Conservation (phyloP, 2,329 filamentous ascomycete genomes). For the Massarina eburnea region DNA sequence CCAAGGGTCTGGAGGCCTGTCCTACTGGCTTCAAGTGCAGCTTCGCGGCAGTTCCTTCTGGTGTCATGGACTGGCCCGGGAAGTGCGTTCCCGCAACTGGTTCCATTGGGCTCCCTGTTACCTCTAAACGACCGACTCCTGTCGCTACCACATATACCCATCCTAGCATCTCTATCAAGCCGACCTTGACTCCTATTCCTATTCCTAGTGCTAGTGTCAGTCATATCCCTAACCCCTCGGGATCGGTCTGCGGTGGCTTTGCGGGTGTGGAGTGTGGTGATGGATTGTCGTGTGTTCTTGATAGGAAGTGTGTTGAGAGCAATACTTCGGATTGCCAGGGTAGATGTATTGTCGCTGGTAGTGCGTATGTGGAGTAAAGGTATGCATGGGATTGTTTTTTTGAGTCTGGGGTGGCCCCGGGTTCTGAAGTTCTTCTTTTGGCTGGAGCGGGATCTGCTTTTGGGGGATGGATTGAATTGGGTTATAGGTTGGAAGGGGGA, state of each 20-base stretch:
- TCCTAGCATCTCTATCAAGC: background rate
- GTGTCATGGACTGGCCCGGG: background rate
- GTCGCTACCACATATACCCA: background rate
- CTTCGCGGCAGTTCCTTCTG: background rate
- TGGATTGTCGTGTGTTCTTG: background rate
- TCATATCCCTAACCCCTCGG: background rate
- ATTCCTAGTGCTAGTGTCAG: background rate
- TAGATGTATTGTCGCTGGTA: background rate
- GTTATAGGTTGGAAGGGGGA: no score
- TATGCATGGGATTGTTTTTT: no score
- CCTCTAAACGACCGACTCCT: background rate
- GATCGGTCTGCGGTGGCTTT: background rate
- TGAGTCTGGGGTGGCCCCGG: no score
- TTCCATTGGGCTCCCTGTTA: background rate
- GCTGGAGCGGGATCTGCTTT: no score
- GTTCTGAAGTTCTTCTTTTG: no score
- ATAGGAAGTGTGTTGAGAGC: background rate
- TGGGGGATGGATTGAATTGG: no score
- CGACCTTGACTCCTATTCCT: background rate
- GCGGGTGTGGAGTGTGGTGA: background rate
- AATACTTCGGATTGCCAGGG: background rate
- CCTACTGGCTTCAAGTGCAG: constrained; percentile 1
- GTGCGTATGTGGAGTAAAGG: background rate
- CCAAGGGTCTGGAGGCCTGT: background rate
- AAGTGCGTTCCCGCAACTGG: background rate